Percentiles rank a stretch among this genome's conserved stretches.
phyloP scores from a whole-genome alignment of 108 stramenopile species.

The Fragilaria crotonensis region DNA sequence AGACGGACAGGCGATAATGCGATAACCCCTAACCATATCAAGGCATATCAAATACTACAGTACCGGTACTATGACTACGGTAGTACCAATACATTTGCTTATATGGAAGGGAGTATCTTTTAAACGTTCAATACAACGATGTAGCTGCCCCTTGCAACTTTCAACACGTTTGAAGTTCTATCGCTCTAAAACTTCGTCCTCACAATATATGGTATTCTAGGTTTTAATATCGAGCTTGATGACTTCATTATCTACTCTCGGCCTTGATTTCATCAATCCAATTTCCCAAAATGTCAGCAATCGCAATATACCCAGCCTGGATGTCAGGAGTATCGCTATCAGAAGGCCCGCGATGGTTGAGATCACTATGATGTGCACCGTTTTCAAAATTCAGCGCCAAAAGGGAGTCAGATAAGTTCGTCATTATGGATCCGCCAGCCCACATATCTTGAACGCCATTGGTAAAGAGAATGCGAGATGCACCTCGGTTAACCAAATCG shows the following conservation, averaged over 20 bases:
- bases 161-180: too few species aligned
- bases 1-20: too few species aligned
- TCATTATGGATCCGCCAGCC: constrained; percentile 29
- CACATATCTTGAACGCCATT: constrained; percentile 57
- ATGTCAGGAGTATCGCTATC: constrained; percentile 59
- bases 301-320: constrained; percentile 35
- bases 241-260: background rate
- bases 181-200: too few species aligned
- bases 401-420: constrained; percentile 38
- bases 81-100: too few species aligned
- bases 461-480: constrained; percentile 56
- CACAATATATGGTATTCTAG: too few species aligned
- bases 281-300: constrained; percentile 31
- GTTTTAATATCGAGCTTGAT: background rate
- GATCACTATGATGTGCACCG: constrained; percentile 75
- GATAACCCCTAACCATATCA: too few species aligned
- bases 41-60: too few species aligned
- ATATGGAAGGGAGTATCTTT: too few species aligned
- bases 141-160: too few species aligned
- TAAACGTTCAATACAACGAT: too few species aligned
- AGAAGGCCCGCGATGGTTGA: constrained; percentile 38
- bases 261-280: constrained; percentile 60
- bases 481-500: constrained; percentile 24
- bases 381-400: constrained; percentile 64
- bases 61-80: too few species aligned